phyloP scores from a whole-genome alignment of 1,284 basidiomycete species.

The Irpex rosettiformis region DNA sequence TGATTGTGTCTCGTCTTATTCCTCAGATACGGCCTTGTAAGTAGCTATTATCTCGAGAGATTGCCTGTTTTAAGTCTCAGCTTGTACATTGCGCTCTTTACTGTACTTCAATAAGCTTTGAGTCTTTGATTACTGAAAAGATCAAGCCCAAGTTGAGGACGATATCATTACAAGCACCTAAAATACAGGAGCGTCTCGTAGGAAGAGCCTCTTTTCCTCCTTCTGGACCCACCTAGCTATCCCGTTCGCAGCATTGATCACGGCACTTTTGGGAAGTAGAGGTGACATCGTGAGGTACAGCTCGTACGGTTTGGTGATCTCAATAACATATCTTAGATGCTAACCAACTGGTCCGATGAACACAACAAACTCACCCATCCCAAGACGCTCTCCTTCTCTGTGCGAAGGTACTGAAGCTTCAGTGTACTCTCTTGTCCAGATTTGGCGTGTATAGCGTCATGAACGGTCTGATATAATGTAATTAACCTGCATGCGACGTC shows the following conservation, averaged over 20 bases:
- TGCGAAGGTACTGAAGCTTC: conserved; percentile 83
- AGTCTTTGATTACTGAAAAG: too few relatives aligned
- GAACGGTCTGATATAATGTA: conserved; percentile 81
- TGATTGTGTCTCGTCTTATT: too few relatives aligned
- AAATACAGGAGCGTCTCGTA: conserved; percentile 86
- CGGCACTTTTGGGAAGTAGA: conserved; percentile 80
- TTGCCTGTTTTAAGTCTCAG: too few relatives aligned
- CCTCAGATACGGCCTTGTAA: too few relatives aligned
- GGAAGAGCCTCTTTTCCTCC: conserved; percentile 80
- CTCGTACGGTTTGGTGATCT: conserved; percentile 94
- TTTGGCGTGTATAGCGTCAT: conserved; percentile 84
- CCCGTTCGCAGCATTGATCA: conserved; percentile 83
- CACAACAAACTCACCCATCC: conserved; percentile 68
- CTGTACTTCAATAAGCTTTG: too few relatives aligned
- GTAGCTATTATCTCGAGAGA: too few relatives aligned
- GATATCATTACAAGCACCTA: conserved; percentile 26
- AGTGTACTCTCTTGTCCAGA: conserved; percentile 73
- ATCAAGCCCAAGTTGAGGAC: too few relatives aligned
- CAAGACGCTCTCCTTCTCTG: conserved; percentile 83
- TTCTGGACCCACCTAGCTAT: conserved; percentile 89
- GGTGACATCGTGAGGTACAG: conserved; percentile 85
- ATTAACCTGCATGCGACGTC: conserved; percentile 50
- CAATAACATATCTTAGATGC: background rate
- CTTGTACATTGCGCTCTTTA: too few relatives aligned
- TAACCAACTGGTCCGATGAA: background rate